Conservation (phyloP, 2,329 filamentous ascomycete genomes). For the Cercospora sojina region DNA sequence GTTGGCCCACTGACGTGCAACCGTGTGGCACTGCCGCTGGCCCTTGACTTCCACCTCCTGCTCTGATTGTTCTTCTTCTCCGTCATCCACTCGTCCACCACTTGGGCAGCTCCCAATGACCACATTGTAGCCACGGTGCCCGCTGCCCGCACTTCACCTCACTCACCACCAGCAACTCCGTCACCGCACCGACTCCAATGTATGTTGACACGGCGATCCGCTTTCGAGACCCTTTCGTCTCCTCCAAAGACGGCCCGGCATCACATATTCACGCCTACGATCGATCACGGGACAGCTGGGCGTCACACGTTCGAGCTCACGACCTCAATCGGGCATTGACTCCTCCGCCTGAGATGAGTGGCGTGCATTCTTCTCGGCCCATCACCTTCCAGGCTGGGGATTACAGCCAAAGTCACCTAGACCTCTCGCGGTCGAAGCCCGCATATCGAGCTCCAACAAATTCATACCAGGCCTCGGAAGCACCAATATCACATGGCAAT, state of each 20-base stretch:
- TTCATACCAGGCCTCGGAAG: constrained; percentile 24
- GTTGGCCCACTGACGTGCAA: constrained; percentile 5
- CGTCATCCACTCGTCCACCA: constrained; percentile 17
- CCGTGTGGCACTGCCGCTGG: not conserved
- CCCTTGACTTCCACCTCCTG: constrained; percentile 1
- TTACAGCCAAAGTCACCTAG: constrained; percentile 27
- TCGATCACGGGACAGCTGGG: constrained; percentile 22
- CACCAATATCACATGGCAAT: constrained; percentile 16
- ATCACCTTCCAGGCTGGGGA: constrained; percentile 24
- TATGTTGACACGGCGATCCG: constrained; percentile 38
- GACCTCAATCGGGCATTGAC: constrained; percentile 34
- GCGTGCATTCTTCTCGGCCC: constrained; percentile 27
- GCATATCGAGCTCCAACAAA: constrained; percentile 27
- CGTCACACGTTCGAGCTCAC: constrained; percentile 21
- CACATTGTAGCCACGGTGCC: constrained; percentile 21
- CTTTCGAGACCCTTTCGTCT: constrained; percentile 38
- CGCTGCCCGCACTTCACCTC: constrained; percentile 16
- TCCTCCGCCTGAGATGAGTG: constrained; percentile 41
- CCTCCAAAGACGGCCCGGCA: constrained; percentile 30
- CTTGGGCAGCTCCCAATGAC: constrained; percentile 11
- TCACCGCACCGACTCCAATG: constrained; percentile 32
- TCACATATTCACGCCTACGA: constrained; percentile 17
- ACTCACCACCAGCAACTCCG: constrained; percentile 30
- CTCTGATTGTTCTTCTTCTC: not conserved
- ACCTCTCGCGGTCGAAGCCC: constrained; percentile 23